These are phyloP conservation scores for Vaccinium myrtillus DNA, from an alignment of 148 eudicot species.

Conservation along the genomic window DNA sequence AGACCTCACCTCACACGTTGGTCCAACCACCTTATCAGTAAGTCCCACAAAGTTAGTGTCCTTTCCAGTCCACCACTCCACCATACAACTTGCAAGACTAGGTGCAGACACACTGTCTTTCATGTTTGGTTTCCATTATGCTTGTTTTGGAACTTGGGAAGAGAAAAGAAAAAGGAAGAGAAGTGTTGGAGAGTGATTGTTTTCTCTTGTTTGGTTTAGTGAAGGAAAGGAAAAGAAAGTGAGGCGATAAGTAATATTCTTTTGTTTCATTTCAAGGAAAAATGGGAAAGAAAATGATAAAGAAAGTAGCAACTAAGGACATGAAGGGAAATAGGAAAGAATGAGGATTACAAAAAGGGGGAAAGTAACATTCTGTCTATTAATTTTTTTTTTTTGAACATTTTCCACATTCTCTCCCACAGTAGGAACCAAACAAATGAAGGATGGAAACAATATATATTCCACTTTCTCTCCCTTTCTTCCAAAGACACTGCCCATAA, in stretches of 20 bases:
- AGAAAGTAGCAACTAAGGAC: no score
- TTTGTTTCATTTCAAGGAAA: background rate
- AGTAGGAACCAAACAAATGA: no score
- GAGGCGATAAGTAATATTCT: background rate
- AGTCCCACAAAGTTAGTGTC: slow-evolving; percentile 11
- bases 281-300: background rate
- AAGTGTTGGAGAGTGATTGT: background rate
- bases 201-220: no score
- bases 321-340: background rate
- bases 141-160: background rate
- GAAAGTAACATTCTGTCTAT: no score
- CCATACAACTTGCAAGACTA: background rate
- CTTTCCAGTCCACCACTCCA: no score
- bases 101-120: background rate
- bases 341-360: no score
- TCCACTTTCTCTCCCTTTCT: background rate
- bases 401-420: no score
- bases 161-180: background rate
- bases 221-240: background rate
- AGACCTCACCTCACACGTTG: slow-evolving; percentile 65
- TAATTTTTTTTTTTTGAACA: no score
- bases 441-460: no score
- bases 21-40: slow-evolving; percentile 56
- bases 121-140: background rate
- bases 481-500: background rate